These are phyloP conservation scores for Jasminum sambac DNA, from an alignment of 257 asterid genomes.

Conservation along the genomic window DNA sequence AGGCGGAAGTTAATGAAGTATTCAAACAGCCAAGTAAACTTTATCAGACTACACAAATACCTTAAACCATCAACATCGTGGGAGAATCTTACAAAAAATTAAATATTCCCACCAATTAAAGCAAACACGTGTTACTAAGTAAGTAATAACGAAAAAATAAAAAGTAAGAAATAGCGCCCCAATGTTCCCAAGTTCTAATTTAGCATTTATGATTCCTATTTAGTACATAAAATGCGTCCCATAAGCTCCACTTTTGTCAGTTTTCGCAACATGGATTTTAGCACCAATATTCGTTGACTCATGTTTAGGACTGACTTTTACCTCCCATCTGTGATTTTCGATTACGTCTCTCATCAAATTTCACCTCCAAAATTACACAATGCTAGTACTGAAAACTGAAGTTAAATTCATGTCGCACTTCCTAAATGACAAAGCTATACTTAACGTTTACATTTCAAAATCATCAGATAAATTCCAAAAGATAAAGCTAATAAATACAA, in stretches of 20 bases:
- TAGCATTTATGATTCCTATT: conserved; percentile 16
- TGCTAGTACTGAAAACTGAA: conserved; percentile 35
- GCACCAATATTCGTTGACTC: conserved; percentile 15
- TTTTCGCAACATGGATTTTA: neutral
- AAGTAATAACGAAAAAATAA: conserved; percentile 3
- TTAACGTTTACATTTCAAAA: conserved; percentile 10
- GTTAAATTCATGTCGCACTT: conserved; percentile 31
- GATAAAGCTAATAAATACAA: conserved; percentile 13
- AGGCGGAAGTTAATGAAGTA: conserved; percentile 7
- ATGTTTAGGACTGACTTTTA: conserved; percentile 6
- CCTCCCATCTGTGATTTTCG: conserved; percentile 16
- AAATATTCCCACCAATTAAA: conserved; percentile 18
- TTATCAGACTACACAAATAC: neutral
- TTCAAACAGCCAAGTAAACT: neutral
- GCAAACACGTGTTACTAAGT: conserved; percentile 16
- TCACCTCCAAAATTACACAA: conserved; percentile 23
- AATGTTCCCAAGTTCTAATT: conserved; percentile 18
- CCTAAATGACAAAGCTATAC: conserved; percentile 20
- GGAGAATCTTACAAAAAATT: conserved; percentile 20
- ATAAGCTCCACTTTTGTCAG: neutral
- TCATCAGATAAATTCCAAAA: conserved; percentile 23
- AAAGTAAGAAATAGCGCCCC: conserved; percentile 7
- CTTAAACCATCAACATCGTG: conserved; percentile 10
- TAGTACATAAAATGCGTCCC: neutral
- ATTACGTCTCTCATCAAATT: neutral